Evolutionary conservation across 306 rosid species (phyloP).

Genomic region (Prunus salicina): DNA sequence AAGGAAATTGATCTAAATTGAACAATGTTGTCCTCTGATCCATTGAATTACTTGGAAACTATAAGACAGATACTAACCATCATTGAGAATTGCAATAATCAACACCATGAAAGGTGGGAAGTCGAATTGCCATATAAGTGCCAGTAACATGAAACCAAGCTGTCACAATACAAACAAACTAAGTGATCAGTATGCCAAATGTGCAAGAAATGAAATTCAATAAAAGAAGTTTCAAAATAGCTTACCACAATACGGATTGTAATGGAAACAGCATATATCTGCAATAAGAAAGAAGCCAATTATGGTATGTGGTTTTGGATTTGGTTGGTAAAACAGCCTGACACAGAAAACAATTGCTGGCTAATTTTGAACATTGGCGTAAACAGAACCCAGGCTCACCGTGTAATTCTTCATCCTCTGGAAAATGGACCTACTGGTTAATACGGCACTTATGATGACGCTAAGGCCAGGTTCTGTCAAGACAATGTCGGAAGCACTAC

Average conservation of each 20-base stretch:
- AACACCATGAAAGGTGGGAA: constrained; percentile 95
- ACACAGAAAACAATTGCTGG: background rate
- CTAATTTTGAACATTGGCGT: background rate
- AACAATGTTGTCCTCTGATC: background rate
- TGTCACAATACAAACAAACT: constrained; percentile 35
- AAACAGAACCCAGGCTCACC: constrained; percentile 34
- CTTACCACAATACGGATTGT: constrained; percentile 92
- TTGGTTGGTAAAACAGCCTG: background rate
- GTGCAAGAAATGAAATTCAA: constrained; percentile 12
- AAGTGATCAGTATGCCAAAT: constrained; percentile 12
- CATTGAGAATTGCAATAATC: constrained; percentile 83
- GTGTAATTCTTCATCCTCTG: constrained; percentile 94
- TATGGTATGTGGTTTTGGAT: background rate
- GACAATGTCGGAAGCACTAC: constrained; percentile 85
- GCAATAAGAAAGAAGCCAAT: constrained; percentile 28
- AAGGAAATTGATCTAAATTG: background rate
- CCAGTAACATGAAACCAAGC: constrained; percentile 91
- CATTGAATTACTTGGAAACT: background rate
- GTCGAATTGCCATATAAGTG: constrained; percentile 85
- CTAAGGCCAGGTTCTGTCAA: constrained; percentile 85
- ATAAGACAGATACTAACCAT: constrained; percentile 42
- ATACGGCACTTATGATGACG: constrained; percentile 80
- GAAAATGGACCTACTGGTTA: constrained; percentile 90
- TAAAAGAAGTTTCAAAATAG: background rate
- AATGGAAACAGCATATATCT: constrained; percentile 89